These are phyloP conservation scores for Sclerotinia minor DNA, from an alignment of 2,329 filamentous ascomycete genomes.

Conservation along the genomic window DNA sequence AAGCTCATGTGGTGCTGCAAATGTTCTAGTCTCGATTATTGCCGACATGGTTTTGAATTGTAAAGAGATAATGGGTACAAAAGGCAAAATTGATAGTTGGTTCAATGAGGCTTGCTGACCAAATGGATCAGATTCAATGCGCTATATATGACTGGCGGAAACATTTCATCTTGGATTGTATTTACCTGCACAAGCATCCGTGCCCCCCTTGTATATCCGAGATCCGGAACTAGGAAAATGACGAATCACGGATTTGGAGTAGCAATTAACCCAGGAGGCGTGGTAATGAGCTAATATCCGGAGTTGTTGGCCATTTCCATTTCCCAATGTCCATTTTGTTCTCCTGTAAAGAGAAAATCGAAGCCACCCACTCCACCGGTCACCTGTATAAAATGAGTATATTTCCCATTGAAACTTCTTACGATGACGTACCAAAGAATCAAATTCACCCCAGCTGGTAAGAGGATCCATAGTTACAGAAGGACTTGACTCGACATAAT, in stretches of 20 bases:
- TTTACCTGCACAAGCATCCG: conserved; percentile 11
- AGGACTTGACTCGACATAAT: conserved; percentile 26
- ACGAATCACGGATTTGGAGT: not conserved
- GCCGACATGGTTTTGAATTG: conserved; percentile 10
- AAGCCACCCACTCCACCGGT: conserved; percentile 30
- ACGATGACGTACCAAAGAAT: conserved; percentile 37
- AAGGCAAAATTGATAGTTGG: not conserved
- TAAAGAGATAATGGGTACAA: not conserved
- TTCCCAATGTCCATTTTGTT: conserved; percentile 27
- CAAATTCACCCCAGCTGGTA: conserved; percentile 39
- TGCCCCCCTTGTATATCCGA: conserved; percentile 19
- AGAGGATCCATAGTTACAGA: conserved; percentile 32
- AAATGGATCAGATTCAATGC: not conserved
- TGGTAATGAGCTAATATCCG: not conserved
- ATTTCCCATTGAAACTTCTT: not conserved
- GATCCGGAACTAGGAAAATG: conserved; percentile 20
- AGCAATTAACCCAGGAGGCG: not conserved
- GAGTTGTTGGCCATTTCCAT: conserved; percentile 8
- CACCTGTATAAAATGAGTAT: conserved; percentile 26
- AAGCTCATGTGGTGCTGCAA: conserved; percentile 4
- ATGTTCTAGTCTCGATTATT: conserved; percentile 7
- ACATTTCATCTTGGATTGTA: conserved; percentile 7
- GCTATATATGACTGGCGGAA: conserved; percentile 18
- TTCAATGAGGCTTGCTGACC: not conserved
- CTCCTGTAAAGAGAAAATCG: conserved; percentile 28